Base-by-base conservation (phyloP, 495 filamentous ascomycete genomes). In the Poronia punctata region DNA sequence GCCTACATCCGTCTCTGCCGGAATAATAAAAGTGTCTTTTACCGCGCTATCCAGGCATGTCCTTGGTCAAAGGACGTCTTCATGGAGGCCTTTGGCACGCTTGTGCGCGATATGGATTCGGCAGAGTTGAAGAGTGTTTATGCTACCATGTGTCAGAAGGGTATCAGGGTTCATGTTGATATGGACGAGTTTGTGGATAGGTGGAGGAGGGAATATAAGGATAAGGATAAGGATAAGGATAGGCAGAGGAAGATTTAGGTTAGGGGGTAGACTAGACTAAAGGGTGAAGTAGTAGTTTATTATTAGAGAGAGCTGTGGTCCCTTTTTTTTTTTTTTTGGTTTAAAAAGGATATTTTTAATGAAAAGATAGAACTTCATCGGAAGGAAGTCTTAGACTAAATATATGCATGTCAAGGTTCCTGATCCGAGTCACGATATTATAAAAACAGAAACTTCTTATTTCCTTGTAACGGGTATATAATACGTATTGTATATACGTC, bases 31-130 rank as follows among this genome's bases (percentile, higher is more conserved):
- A 54, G 56, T 4, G 75, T 82, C 9, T 71, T 85, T 35, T 85
- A 80, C 61, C 72, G 85, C 60, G 86, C 82, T 12, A 54, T 88
- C 25, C 66, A 68, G 27, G 69, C 73, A 3, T 88, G 84, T 60
- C 84, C 84, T 1, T 85, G 85, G 84, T 78, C 76, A 1, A 92
- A 88, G 59, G 76, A 79, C 41, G 57, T 84, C 7, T 71, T 77
- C 39, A 67, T 84, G 65, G 50, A 82, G 18, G 81, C 68, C 1
- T 86, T 86, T 50, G 22, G 14, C 2, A 44, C 48, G 17, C 38
- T 62, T 18, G 43, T 35, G 6, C 31, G 42, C 18, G 53, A 51
- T 7, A 46, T 68, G 49, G 51, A 60, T 3, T 52, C 43, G 15
- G 40, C 49, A 1, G 78, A 83, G 53, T 59, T 85, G 30, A 74